Evolutionary conservation across 306 rosid species (phyloP).

Genomic region (Cicer cuneatum): DNA sequence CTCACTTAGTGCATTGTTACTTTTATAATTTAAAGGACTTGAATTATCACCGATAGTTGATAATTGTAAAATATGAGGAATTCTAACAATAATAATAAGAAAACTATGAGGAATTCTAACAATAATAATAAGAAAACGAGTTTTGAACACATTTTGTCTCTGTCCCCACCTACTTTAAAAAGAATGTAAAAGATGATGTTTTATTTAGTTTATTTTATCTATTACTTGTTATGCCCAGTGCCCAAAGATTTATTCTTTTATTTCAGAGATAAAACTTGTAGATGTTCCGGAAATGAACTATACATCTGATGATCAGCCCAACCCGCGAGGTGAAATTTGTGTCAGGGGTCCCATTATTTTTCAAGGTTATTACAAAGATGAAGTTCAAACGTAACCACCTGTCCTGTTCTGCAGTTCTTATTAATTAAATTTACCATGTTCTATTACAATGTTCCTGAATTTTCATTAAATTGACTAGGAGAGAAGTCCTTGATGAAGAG

Average conservation of each 20-base stretch:
- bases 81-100: constrained; percentile 3
- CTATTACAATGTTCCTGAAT: constrained; percentile 41
- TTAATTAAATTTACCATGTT: constrained; percentile 27
- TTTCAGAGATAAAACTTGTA: constrained; percentile 93
- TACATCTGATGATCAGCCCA: constrained; percentile 81
- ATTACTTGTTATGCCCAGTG: constrained; percentile 28
- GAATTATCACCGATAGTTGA: constrained; percentile 15
- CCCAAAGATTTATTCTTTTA: constrained; percentile 45
- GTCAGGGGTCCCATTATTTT: constrained; percentile 93
- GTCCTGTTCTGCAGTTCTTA: constrained; percentile 47
- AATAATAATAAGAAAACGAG: not conserved
- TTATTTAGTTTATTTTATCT: constrained; percentile 28
- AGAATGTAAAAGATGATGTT: constrained; percentile 33
- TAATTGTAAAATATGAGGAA: not conserved
- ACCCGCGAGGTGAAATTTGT: constrained; percentile 99
- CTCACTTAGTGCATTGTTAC: constrained; percentile 1
- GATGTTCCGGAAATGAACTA: constrained; percentile 99
- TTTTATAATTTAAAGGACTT: constrained; percentile 37
- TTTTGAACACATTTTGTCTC: constrained; percentile 18
- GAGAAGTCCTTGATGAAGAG: constrained; percentile 86
- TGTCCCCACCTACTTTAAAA: not conserved
- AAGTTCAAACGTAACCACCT: constrained; percentile 78
- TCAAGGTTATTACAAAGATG: constrained; percentile 89
- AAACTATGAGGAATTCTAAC: not conserved
- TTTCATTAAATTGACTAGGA: constrained; percentile 62